A percentile compares a stretch with the other conserved stretches of the same genome.
Evolutionary conservation across 768 basidiomycete species (phyloP).

Genomic region (Suillus plorans): DNA sequence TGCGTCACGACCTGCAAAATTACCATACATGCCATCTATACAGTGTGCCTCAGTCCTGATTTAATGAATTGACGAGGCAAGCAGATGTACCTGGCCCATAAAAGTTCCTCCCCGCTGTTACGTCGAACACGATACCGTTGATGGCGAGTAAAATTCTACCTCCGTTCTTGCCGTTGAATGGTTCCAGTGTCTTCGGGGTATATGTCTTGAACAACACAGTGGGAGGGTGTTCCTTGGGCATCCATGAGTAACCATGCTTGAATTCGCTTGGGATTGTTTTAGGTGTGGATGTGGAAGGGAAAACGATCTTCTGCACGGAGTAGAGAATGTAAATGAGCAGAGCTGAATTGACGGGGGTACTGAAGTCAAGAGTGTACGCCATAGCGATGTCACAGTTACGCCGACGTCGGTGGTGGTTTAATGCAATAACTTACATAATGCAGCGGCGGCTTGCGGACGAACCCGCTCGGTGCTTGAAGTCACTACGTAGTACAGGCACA

Average conservation of each 20-base stretch:
- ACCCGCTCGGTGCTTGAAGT: not conserved
- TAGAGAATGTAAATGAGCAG: constrained; percentile 79
- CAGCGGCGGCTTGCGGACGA: not conserved
- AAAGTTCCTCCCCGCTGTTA: constrained; percentile 84
- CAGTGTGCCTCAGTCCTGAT: constrained; percentile 5
- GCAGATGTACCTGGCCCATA: constrained; percentile 84
- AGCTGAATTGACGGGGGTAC: constrained; percentile 79
- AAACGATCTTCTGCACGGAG: constrained; percentile 69
- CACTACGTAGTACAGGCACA: no score
- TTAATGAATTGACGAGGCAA: not conserved
- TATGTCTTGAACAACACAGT: constrained; percentile 76
- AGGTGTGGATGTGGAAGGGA: constrained; percentile 59
- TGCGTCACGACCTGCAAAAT: constrained; percentile 96
- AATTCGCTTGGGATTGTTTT: constrained; percentile 62
- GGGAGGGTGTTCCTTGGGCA: constrained; percentile 80
- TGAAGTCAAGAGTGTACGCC: constrained; percentile 47
- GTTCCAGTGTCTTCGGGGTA: constrained; percentile 72
- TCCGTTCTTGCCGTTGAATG: constrained; percentile 62
- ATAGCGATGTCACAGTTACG: constrained; percentile 18
- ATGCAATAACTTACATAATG: not conserved
- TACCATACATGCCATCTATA: constrained; percentile 92
- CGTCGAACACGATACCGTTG: constrained; percentile 88
- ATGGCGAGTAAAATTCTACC: constrained; percentile 86
- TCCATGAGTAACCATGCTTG: constrained; percentile 88
- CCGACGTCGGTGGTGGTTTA: not conserved